Conservation (phyloP, 2,329 filamentous ascomycete species). For the Fusarium proliferatum region DNA sequence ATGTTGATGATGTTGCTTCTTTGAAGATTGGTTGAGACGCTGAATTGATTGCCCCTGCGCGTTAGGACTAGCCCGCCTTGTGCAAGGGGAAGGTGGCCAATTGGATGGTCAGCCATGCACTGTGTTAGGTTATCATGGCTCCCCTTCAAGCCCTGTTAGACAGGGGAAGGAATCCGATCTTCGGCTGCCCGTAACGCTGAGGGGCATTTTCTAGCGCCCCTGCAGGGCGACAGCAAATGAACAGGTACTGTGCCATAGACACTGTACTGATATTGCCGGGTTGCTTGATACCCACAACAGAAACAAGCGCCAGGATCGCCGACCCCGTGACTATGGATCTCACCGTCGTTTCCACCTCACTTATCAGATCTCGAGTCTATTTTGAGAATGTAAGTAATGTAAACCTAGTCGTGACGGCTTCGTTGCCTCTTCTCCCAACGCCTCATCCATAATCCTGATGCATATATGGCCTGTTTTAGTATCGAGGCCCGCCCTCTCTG, state of each 20-base stretch:
- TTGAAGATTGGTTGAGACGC: slow-evolving; percentile 23
- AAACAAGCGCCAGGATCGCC: slow-evolving; percentile 19
- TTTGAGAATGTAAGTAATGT: not conserved
- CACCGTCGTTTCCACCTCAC: slow-evolving; percentile 31
- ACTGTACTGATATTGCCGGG: slow-evolving; percentile 4
- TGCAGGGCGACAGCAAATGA: not conserved
- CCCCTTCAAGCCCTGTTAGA: not conserved
- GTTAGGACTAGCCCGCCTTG: not conserved
- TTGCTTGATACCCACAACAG: slow-evolving; percentile 9
- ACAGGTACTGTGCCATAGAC: not conserved
- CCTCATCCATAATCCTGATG: not conserved
- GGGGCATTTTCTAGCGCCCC: slow-evolving; percentile 11
- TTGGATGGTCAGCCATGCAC: slow-evolving; percentile 2
- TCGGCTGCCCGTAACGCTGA: slow-evolving; percentile 1
- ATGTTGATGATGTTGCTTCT: slow-evolving; percentile 24
- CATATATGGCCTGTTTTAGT: not conserved
- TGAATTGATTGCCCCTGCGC: slow-evolving; percentile 13
- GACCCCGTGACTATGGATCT: slow-evolving; percentile 10
- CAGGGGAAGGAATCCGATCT: slow-evolving; percentile 1
- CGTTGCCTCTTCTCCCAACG: slow-evolving; percentile 24
- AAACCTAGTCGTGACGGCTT: not conserved
- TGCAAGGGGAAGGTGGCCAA: slow-evolving; percentile 21
- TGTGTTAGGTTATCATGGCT: not conserved
- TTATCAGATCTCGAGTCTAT: not conserved
- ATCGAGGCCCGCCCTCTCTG: not conserved